These are phyloP conservation scores for Yamadazyma phyllophila DNA, from an alignment of 805 yeast species.

Conservation along the genomic window DNA sequence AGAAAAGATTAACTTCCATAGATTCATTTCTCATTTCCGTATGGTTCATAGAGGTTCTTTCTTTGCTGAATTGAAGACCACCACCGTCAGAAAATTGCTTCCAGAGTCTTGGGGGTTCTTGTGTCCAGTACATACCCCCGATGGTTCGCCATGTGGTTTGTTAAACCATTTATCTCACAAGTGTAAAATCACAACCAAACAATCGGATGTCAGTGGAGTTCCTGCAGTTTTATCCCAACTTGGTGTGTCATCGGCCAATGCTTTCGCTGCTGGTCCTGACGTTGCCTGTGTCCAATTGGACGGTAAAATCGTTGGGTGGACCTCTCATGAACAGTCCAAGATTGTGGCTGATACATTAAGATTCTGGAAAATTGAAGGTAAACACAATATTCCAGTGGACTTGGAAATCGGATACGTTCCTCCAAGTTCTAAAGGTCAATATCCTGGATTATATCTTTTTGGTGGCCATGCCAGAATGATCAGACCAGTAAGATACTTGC, in stretches of 20 bases:
- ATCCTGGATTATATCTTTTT: constrained; percentile 90
- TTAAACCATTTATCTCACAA: constrained; percentile 95
- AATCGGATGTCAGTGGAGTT: constrained; percentile 70
- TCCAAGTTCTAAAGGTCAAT: constrained; percentile 93
- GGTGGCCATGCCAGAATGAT: constrained; percentile 94
- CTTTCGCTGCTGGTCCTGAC: constrained; percentile 84
- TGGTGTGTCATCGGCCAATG: constrained; percentile 79
- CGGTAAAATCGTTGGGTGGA: constrained; percentile 92
- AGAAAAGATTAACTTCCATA: constrained; percentile 94
- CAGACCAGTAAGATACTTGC: constrained; percentile 91
- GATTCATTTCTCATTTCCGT: constrained; percentile 97
- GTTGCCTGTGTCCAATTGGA: constrained; percentile 90
- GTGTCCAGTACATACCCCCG: constrained; percentile 99
- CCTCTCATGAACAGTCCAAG: constrained; percentile 83
- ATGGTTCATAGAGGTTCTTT: constrained; percentile 99
- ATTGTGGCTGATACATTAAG: constrained; percentile 87
- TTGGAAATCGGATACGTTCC: constrained; percentile 96
- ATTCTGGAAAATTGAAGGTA: constrained; percentile 86
- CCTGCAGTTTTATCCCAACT: constrained; percentile 63
- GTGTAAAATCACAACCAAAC: constrained; percentile 79
- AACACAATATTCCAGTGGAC: constrained; percentile 74
- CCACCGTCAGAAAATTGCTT: constrained; percentile 91
- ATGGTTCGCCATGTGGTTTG: constrained; percentile 99
- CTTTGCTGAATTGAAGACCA: constrained; percentile 96
- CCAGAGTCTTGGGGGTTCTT: constrained; percentile 99